A percentile compares a stretch with the other conserved stretches of the same genome.
Conservation (phyloP, 805 yeast species). For the Candida easanensis region DNA sequence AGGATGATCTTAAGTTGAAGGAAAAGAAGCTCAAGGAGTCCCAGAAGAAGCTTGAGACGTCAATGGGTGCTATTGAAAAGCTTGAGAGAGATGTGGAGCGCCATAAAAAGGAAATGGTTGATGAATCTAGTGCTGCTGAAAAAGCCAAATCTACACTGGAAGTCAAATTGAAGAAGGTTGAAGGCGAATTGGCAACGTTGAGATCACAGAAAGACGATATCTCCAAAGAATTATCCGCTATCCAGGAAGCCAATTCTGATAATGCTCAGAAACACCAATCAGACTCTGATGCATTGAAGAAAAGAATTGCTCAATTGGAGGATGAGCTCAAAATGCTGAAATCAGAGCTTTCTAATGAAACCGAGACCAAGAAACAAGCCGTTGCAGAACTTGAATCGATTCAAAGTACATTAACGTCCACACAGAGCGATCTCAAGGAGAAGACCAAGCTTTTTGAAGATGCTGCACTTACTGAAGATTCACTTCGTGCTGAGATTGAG, state of each 20-base stretch:
- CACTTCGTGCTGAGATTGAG: background rate
- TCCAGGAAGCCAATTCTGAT: background rate
- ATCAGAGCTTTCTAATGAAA: background rate
- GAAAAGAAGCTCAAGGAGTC: background rate
- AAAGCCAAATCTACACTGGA: background rate
- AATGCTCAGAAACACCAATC: background rate
- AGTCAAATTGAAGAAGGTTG: background rate
- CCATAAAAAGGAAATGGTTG: background rate
- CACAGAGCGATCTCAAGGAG: background rate
- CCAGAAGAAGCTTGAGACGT: conserved; percentile 2
- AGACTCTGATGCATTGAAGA: background rate
- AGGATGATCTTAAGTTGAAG: conserved; percentile 1
- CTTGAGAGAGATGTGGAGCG: conserved; percentile 2
- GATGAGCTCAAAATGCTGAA: background rate
- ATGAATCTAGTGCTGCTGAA: background rate
- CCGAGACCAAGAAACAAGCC: too few species aligned
- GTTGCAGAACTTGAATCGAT: background rate
- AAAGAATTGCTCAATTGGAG: background rate
- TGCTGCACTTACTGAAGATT: background rate
- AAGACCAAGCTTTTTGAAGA: background rate
- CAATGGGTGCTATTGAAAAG: conserved; percentile 3
- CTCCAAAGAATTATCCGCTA: background rate
- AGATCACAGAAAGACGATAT: conserved; percentile 12
- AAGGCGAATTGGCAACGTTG: background rate
- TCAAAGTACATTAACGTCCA: background rate